Conservation (phyloP, 805 yeast species). For the Zygosaccharomyces lentus region DNA sequence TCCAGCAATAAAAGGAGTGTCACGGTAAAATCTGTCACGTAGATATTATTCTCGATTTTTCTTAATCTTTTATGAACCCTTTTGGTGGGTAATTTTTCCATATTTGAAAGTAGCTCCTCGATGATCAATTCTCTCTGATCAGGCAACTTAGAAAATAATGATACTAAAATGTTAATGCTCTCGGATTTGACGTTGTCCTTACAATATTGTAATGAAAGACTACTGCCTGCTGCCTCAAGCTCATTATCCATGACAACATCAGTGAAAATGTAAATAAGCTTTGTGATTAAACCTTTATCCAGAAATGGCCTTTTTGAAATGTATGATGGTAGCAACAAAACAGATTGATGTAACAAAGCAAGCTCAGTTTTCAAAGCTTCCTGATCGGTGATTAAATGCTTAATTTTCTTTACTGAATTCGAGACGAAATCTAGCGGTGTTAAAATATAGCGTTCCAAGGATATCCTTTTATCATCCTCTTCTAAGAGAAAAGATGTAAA, state of each 20-base stretch:
- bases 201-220: constrained; percentile 14
- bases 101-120: constrained; percentile 51
- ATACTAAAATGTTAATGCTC: constrained; percentile 28
- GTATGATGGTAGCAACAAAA: constrained; percentile 22
- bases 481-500: constrained; percentile 41
- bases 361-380: constrained; percentile 13
- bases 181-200: constrained; percentile 22
- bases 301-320: constrained; percentile 25
- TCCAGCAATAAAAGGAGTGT: constrained; percentile 28
- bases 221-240: constrained; percentile 8
- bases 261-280: constrained; percentile 49
- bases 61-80: constrained; percentile 34
- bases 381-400: constrained; percentile 25
- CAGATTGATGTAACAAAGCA: constrained; percentile 17
- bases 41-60: constrained; percentile 14
- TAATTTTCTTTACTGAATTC: constrained; percentile 31
- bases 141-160: constrained; percentile 40
- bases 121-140: constrained; percentile 59
- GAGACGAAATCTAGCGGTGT: constrained; percentile 41
- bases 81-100: constrained; percentile 46
- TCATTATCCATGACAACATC: constrained; percentile 24
- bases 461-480: constrained; percentile 41
- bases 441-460: constrained; percentile 42
- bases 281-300: constrained; percentile 53
- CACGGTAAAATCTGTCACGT: constrained; percentile 29